Percentiles rank a stretch among this genome's conserved stretches.
phyloP scores from a whole-genome alignment of 768 basidiomycete genomes.

The Leccinellum luteum region DNA sequence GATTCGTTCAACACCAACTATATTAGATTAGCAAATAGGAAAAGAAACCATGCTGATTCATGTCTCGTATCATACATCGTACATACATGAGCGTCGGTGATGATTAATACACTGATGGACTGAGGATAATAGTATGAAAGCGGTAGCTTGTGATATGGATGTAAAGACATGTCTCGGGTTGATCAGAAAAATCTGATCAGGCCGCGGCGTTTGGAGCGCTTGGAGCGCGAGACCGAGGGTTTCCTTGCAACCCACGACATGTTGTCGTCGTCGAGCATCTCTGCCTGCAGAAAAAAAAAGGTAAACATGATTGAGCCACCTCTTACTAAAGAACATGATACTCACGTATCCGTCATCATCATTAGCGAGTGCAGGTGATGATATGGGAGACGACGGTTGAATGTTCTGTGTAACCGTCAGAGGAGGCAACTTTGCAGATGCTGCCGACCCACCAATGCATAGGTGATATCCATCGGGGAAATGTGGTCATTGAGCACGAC shows the following conservation, averaged over 20 bases:
- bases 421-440: neutral
- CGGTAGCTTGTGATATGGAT: neutral
- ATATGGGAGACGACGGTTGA: slow-evolving; percentile 10
- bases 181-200: slow-evolving; percentile 11
- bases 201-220: slow-evolving; percentile 7
- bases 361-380: neutral
- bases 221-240: neutral
- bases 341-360: slow-evolving; percentile 18
- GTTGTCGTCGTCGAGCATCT: slow-evolving; percentile 30
- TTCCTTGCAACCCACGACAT: slow-evolving; percentile 24
- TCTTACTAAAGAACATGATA: neutral
- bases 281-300: slow-evolving; percentile 11
- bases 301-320: neutral
- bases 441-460: slow-evolving; percentile 17
- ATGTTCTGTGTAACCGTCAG: slow-evolving; percentile 5
- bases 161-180: neutral
- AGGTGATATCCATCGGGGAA: slow-evolving; percentile 22
- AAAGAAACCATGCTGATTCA: neutral
- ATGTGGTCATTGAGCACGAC: slow-evolving; percentile 14
- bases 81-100: slow-evolving; percentile 5
- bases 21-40: neutral
- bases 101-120: slow-evolving; percentile 2
- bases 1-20: no score
- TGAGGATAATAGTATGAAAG: slow-evolving; percentile 4
- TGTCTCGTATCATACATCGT: slow-evolving; percentile 8